Evolutionary conservation across 1,139 yeast genomes (phyloP), one percentile per base, ranked within the genome.

Genomic region (Geotrichum candidum): DNA sequence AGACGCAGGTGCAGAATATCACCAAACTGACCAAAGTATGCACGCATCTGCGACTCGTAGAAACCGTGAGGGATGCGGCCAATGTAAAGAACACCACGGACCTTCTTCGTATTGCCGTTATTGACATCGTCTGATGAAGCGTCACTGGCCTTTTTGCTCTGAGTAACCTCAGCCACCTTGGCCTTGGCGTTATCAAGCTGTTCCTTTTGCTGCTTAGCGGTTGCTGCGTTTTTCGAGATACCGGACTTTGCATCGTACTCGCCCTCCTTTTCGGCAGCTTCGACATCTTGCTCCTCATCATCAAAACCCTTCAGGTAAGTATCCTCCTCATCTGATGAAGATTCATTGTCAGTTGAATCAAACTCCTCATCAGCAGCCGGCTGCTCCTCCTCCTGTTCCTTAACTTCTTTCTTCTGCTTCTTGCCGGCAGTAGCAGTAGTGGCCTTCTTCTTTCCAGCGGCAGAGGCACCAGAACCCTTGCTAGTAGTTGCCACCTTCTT

Each of bases 51-150:
- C 52, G 77, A 79, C 75, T 94, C 98, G 70, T 90, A 87, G 78
- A 94, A 91, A 59, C 96, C 97, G 68, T 87, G 86, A 53, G 99
- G 99, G 67, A 94, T 82, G 73, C 98, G 85, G 60, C 98, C 97
- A 55, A 94, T 82, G 75, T 92, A 94, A 65, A 94, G 79, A 61
- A 90, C 90, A 51, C 96, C 95, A 50, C 80, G 76, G 59, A 76
- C 72, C 22, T 65, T 60, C 45, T 69, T 27, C 31, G 31, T 27
- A 27, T 6, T 72, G 45, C 63, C 66, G 45, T 69, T 70, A 53
- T 68, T 73, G 45, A 74, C 64, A 48, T 72, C 68, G n/a, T 48
- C 52, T 46, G 68, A 72, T 57, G 65, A 65, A 18, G 68, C 66
- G 55, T 64, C 35, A 2, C 31, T 60, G 31, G 61, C 38, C 5